phyloP scores from a whole-genome alignment of 2,329 filamentous ascomycete genomes.

The Trematosphaeria pertusa region DNA sequence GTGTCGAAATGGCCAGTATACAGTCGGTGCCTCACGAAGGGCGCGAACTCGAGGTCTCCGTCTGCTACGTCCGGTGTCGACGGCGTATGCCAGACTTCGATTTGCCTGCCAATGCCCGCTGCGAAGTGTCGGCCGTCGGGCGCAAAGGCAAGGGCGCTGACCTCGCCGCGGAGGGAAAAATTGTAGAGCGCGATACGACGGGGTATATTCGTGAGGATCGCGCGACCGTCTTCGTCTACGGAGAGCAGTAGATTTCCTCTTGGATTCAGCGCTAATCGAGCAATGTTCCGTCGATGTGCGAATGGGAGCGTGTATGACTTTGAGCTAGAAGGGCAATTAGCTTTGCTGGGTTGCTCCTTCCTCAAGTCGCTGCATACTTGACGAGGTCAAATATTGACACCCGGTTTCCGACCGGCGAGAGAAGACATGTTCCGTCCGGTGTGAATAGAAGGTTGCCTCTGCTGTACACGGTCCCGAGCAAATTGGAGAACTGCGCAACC shows the following conservation, averaged over 20 bases:
- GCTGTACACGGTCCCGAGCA: constrained; percentile 97
- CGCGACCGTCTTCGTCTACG: constrained; percentile 91
- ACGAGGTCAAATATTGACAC: constrained; percentile 96
- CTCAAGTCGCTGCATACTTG: constrained; percentile 68
- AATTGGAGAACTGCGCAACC: constrained; percentile 87
- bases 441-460: constrained; percentile 97
- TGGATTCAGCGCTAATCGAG: constrained; percentile 85
- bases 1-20: constrained; percentile 89
- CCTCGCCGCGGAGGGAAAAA: constrained; percentile 88
- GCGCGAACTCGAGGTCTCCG: constrained; percentile 91
- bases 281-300: constrained; percentile 91
- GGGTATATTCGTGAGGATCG: constrained; percentile 89
- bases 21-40: constrained; percentile 86
- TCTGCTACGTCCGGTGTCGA: constrained; percentile 83
- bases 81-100: constrained; percentile 96
- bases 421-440: constrained; percentile 92
- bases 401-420: constrained; percentile 94
- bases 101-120: constrained; percentile 82
- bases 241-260: constrained; percentile 91
- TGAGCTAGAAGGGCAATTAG: constrained; percentile 63
- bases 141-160: constrained; percentile 87
- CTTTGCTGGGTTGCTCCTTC: not conserved
- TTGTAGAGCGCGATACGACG: constrained; percentile 88
- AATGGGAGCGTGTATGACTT: constrained; percentile 89
- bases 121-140: constrained; percentile 91